Percentiles rank a stretch among this genome's conserved stretches.
Evolutionary conservation across 1,284 basidiomycete species (phyloP).

Genomic region (Veloporphyrellus conicus): DNA sequence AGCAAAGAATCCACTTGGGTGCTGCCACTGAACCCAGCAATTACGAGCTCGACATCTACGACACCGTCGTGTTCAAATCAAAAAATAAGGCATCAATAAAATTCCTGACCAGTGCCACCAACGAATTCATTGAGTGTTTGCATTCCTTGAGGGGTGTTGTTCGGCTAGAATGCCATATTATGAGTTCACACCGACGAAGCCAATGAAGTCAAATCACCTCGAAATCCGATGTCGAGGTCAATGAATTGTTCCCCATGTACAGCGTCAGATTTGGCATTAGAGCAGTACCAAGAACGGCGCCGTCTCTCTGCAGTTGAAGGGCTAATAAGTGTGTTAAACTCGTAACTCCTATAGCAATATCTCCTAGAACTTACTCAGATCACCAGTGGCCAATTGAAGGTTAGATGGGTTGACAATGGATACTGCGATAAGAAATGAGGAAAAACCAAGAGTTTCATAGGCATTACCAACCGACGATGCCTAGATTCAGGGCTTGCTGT

Average conservation of each 20-base stretch:
- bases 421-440: slow-evolving; percentile 35
- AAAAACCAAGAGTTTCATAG: background rate
- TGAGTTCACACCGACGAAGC: background rate
- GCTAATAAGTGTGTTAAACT: slow-evolving; percentile 28
- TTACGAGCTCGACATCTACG: slow-evolving; percentile 50
- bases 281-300: slow-evolving; percentile 52
- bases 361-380: slow-evolving; percentile 46
- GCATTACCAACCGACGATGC: slow-evolving; percentile 47
- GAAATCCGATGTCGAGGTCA: slow-evolving; percentile 49
- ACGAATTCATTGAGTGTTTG: slow-evolving; percentile 71
- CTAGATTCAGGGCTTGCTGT: slow-evolving; percentile 55
- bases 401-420: slow-evolving; percentile 72
- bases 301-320: slow-evolving; percentile 55
- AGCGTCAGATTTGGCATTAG: slow-evolving; percentile 58
- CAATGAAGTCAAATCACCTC: slow-evolving; percentile 31
- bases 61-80: background rate
- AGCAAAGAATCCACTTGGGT: slow-evolving; percentile 58
- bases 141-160: slow-evolving; percentile 56
- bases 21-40: slow-evolving; percentile 59
- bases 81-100: slow-evolving; percentile 7
- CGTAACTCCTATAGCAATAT: background rate
- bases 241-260: slow-evolving; percentile 54
- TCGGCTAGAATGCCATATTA: slow-evolving; percentile 43
- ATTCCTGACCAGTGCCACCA: slow-evolving; percentile 45
- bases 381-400: slow-evolving; percentile 57